Evolutionary conservation across 139 green algal species (phyloP).

Genomic region (Mychonastes homosphaera): DNA sequence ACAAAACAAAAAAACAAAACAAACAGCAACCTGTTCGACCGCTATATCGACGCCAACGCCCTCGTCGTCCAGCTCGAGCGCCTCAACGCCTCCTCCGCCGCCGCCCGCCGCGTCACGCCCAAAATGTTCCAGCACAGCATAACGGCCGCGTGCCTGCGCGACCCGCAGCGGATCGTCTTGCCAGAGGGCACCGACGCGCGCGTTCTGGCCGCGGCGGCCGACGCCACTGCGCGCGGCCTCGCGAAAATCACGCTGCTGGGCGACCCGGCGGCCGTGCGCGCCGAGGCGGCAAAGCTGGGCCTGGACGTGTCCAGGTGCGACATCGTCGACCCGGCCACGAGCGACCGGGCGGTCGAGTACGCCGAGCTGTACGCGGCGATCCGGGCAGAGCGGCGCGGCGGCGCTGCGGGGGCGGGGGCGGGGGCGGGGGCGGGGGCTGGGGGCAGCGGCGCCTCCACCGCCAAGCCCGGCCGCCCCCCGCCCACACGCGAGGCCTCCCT

Average conservation of each 20-base stretch:
- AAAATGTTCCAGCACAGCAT: slow-evolving; percentile 70
- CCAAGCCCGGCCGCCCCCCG: background rate
- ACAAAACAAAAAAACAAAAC: background rate
- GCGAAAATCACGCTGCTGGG: slow-evolving; percentile 68
- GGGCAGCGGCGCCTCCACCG: too few relatives aligned
- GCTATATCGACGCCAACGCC: slow-evolving; percentile 40
- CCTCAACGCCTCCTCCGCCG: background rate
- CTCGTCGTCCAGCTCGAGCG: slow-evolving; percentile 17
- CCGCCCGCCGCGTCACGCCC: slow-evolving; percentile 44
- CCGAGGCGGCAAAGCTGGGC: slow-evolving; percentile 38
- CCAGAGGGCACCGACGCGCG: slow-evolving; percentile 59
- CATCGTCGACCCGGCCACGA: slow-evolving; percentile 57
- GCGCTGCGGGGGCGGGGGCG: too few relatives aligned
- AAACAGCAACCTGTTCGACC: slow-evolving; percentile 47
- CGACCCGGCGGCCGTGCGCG: slow-evolving; percentile 31
- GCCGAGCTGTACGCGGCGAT: too few relatives aligned
- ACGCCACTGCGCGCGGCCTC: slow-evolving; percentile 47
- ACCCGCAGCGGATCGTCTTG: slow-evolving; percentile 69
- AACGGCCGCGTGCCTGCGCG: slow-evolving; percentile 42
- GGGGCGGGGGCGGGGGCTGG: too few relatives aligned
- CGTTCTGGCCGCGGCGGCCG: slow-evolving; percentile 53
- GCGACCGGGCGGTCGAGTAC: too few relatives aligned
- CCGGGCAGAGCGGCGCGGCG: too few relatives aligned
- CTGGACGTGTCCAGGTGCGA: slow-evolving; percentile 48
- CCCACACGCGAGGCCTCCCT: slow-evolving; percentile 35